phyloP scores from a whole-genome alignment of 129 eudicot genomes.

The Helichrysum umbraculigerum region DNA sequence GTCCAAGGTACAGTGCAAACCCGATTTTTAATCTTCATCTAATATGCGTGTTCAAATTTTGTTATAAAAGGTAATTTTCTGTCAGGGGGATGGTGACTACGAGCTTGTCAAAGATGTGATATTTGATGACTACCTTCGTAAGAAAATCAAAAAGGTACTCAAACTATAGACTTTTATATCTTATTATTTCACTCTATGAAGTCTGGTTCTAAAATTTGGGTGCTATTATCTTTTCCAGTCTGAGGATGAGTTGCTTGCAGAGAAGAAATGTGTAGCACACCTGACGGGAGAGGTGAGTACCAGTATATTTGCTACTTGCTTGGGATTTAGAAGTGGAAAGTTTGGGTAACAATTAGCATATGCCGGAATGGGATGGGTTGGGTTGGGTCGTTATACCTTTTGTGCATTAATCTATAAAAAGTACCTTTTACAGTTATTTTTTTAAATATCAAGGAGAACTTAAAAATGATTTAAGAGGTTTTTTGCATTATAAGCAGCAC shows the following conservation, averaged over 20 bases:
- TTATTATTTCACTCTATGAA: conserved; percentile 1
- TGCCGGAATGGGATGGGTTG: too few relatives aligned
- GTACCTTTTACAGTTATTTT: too few relatives aligned
- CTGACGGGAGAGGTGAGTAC: conserved; percentile 88
- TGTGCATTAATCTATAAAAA: too few relatives aligned
- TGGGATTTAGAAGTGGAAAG: not conserved
- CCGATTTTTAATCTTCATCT: conserved; percentile 2
- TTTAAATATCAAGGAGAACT: too few relatives aligned
- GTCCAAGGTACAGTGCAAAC: conserved; percentile 57
- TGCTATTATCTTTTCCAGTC: conserved; percentile 43
- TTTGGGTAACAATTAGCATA: not conserved
- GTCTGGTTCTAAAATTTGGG: not conserved
- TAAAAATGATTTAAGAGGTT: too few relatives aligned
- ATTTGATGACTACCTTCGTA: conserved; percentile 79
- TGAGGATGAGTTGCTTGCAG: conserved; percentile 88
- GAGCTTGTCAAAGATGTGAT: conserved; percentile 87
- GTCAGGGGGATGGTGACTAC: conserved; percentile 95
- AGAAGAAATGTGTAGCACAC: conserved; percentile 93
- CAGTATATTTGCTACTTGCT: not conserved
- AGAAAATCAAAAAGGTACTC: conserved; percentile 69
- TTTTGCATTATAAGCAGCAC: not conserved
- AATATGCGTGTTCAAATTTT: not conserved
- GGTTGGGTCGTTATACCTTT: too few relatives aligned
- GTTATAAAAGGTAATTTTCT: not conserved
- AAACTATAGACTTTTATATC: not conserved